These are phyloP conservation scores for Irpex sp. DNA, from an alignment of 1,284 basidiomycete species.

Conservation along the genomic window DNA sequence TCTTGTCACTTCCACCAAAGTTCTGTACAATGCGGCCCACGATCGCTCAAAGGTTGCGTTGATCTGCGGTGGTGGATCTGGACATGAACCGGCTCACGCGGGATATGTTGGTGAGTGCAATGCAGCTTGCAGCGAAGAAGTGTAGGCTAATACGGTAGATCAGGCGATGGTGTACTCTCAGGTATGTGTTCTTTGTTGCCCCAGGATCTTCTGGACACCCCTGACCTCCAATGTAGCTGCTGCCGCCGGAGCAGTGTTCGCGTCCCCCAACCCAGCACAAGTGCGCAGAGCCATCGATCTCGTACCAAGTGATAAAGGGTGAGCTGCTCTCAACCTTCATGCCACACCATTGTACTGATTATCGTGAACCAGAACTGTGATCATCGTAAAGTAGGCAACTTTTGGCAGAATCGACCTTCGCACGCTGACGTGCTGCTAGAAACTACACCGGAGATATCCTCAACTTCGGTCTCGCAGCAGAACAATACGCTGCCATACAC, in stretches of 20 bases:
- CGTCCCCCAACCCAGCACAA: constrained; percentile 84
- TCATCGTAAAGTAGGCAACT: constrained; percentile 74
- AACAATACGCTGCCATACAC: constrained; percentile 74
- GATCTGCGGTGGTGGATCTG: constrained; percentile 87
- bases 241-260: constrained; percentile 85
- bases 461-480: constrained; percentile 90
- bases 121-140: background rate
- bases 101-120: constrained; percentile 67
- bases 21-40: constrained; percentile 55
- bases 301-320: constrained; percentile 77
- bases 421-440: constrained; percentile 31
- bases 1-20: constrained; percentile 32
- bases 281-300: constrained; percentile 78
- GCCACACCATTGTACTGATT: constrained; percentile 1
- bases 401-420: background rate
- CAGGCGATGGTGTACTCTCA: constrained; percentile 76
- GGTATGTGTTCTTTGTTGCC: constrained; percentile 36
- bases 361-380: constrained; percentile 54
- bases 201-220: background rate
- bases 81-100: constrained; percentile 88
- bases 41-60: constrained; percentile 73
- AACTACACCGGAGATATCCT: constrained; percentile 90
- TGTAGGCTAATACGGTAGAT: background rate
- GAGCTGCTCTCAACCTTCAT: constrained; percentile 18
- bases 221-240: constrained; percentile 47